Base-by-base conservation (phyloP, 129 eudicot genomes). In the Lactuca sativa region DNA sequence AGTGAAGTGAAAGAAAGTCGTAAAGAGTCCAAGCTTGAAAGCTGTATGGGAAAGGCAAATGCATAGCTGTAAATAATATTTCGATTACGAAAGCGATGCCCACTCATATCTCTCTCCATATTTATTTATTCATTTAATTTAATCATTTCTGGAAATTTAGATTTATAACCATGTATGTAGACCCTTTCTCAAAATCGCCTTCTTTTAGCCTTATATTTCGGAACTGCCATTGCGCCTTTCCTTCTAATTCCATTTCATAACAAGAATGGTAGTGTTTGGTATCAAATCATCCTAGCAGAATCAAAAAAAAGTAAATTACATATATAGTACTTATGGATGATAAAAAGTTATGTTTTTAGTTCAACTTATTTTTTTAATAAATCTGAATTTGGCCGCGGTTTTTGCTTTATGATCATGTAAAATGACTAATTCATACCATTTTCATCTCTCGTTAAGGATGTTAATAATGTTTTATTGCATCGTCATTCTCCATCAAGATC, bases 1-100 rank as follows among this genome's bases (percentile, higher is more conserved):
- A 74, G 78, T 65, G 73, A 57, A 74, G 73, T 74, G 79, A 74
- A 68, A 74, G 78, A 74, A 43, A 56, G 64, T 54, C 31, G 56
- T 8, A 43, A 31, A 12, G 74, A 57, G 66, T 70, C 75, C 66
- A 70, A 58, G 53, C 64, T 67, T 53, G 16, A 64, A 43, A 64
- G 69, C 36, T 66, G 71, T 38, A 14, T 18, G 18, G 55, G 58
- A 61, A 61, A 61, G 38, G 66, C 30, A 36, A 59, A 60, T 66
- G 64, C 57, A 66, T 74, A 74, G 79, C 79, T 74, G 79, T 66
- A 74, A 65, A 64, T 41, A 6, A 25, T 32, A 38, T 15, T 54
- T 2, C 62, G 33, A 73, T 64, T 48, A 74, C 37, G 79, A 74
- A 74, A 74, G 79, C 67, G 79, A 74, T 65, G 41, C 30, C 67